Evolutionary conservation across 495 filamentous ascomycete genomes (phyloP), one percentile per base, ranked within the genome.

Genomic region (Diplogelasinospora grovesii): DNA sequence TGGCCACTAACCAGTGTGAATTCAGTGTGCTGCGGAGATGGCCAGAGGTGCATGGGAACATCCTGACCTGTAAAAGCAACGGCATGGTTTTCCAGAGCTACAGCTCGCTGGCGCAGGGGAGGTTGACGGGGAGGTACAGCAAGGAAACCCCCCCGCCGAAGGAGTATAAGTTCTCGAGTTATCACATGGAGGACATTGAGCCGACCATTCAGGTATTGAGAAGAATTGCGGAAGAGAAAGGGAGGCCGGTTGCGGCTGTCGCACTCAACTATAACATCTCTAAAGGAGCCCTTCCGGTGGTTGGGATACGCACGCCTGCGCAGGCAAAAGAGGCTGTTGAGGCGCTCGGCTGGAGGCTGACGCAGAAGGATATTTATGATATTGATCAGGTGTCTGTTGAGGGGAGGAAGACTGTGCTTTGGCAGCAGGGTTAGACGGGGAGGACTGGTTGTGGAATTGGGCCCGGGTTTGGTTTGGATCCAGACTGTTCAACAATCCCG

Each of bases 201-300:
- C 33, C 22, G 22, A 29, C 30, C 14, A 3, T 44, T 23, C 32
- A 24, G 1, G 30, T 26, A 8, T 7, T 68, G 47, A 48, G 59
- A 50, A 36, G 48, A 32, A 54, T 59, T 30, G 55, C 45, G 6
- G 13, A 55, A 22, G 50, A 58, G 39, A 48, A 43, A 7, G 50
- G 42, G 0, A 53, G 59, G 6, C 37, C 45, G 20, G 44, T 63
- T 6, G 43, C 65, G 0, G 60, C 59, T 6, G 60, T 68, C 4
- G 66, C 66, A 26, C 39, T 69, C 16, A 70, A 70, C 26, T 72
- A 65, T 31, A 63, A 61, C 20, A 51, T 70, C 30, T 27, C 21
- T 20, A 32, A 32, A 15, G 29, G 29, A 5, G 29, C 29, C 14
- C 8, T 32, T 5, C 29, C 29, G 7, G 5, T 32, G 7, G 29